Base-by-base conservation (phyloP, 2,329 filamentous ascomycete genomes). In the Basipetospora chlamydospora region DNA sequence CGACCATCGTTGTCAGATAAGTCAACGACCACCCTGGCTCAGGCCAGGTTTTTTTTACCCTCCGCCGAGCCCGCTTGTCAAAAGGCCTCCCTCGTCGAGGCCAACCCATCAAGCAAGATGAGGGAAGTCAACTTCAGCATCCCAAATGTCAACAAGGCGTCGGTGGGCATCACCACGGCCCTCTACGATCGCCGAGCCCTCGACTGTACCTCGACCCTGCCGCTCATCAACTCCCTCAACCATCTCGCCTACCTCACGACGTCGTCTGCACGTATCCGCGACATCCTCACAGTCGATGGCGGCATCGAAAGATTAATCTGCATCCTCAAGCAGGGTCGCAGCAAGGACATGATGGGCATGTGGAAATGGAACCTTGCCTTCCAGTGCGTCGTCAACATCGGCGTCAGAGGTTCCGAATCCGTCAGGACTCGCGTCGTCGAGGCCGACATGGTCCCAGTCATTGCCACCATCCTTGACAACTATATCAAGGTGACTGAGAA, bases 341-440 rank as follows among this genome's bases (percentile, higher is more conserved):
- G 84, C 62, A 92, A 87, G 60, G 88, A 98, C 56, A 80, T 95
- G 77, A 95, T 96, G 88, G 88, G 95, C 57, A 94, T 94, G 83
- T 98, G 90, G 90, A 96, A 96, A 61, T 98, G 90, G 90, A 98
- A 95, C 53, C 70, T 98, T 43, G 90, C 90, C 37, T 98, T 98
- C 58, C 90, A 96, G 60, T 98, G 90, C 57, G 87, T 96, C 45
- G 90, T 98, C 55, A 98, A 98, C 58, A 96, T 98, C 53, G 90
- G 90, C 39, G 88, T 98, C 41, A 76, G 90, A 47, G 90, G 90
- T 41, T 95, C 90, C 10, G 90, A 98, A 62, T 78, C 75, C 46
- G 90, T 98, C 41, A 76, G 90, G 47, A 96, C 90, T 40, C 73
- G 90, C 46, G 88, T 98, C 3, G 90, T 98, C 36, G 90, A 98